Conservation (phyloP, 169 alveolate genomes). For the Cryptosporidium bovis region DNA sequence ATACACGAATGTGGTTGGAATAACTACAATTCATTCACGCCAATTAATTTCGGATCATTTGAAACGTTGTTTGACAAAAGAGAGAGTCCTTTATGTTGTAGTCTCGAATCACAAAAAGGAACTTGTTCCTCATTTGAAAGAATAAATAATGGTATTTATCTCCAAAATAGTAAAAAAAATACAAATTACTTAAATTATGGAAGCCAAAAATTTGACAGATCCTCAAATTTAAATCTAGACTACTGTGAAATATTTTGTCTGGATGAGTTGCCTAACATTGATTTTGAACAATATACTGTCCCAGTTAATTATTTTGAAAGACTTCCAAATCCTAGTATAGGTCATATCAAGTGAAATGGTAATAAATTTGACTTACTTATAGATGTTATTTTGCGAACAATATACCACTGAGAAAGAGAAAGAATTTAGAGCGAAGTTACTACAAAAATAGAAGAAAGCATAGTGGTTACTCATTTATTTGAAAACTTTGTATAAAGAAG, state of each 20-base stretch:
- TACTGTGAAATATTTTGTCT: neutral
- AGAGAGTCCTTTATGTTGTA: slow-evolving; percentile 35
- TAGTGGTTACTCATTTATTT: too few relatives aligned
- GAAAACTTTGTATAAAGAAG: too few relatives aligned
- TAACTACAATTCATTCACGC: slow-evolving; percentile 27
- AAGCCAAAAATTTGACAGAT: slow-evolving; percentile 33
- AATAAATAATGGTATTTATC: neutral
- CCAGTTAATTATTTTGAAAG: slow-evolving; percentile 28
- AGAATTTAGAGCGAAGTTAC: too few relatives aligned
- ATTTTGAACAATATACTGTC: slow-evolving; percentile 14
- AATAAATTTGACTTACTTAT: too few relatives aligned
- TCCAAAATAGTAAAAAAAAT: neutral
- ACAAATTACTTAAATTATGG: slow-evolving; percentile 9
- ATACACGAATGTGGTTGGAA: slow-evolving; percentile 9
- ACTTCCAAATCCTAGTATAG: neutral
- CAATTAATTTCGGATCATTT: slow-evolving; percentile 47
- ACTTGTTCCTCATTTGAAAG: slow-evolving; percentile 35
- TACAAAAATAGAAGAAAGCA: too few relatives aligned
- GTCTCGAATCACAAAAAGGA: slow-evolving; percentile 12
- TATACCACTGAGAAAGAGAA: too few relatives aligned
- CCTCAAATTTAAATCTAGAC: slow-evolving; percentile 21
- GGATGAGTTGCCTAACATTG: slow-evolving; percentile 35
- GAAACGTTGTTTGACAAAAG: slow-evolving; percentile 33
- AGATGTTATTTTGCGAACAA: too few relatives aligned
- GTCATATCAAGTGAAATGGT: slow-evolving; percentile 16